These are phyloP conservation scores for Hypholoma fasciculare DNA, from an alignment of 768 basidiomycete species.

Conservation along the genomic window DNA sequence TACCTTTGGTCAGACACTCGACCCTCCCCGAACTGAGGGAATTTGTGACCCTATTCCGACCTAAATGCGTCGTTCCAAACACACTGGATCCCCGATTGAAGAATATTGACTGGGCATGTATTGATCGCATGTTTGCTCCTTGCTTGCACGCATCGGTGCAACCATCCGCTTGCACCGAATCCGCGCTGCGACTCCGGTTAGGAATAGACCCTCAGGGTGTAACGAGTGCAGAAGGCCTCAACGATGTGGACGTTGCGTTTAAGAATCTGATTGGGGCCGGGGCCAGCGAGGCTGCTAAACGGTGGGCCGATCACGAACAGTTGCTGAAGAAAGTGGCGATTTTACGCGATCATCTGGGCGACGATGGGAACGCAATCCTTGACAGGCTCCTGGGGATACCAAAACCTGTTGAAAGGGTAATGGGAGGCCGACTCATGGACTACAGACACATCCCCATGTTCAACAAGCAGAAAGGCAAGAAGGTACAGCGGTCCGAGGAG, in stretches of 20 bases:
- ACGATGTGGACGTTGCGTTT: constrained; percentile 49
- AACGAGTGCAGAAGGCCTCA: constrained; percentile 15
- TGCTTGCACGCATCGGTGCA: constrained; percentile 42
- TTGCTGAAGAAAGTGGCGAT: constrained; percentile 42
- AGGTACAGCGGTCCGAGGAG: constrained; percentile 19
- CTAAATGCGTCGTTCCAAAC: constrained; percentile 77
- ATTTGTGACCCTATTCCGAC: constrained; percentile 83
- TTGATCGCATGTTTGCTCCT: constrained; percentile 66
- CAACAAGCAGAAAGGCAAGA: constrained; percentile 18
- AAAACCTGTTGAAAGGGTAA: not conserved
- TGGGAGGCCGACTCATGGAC: constrained; percentile 1
- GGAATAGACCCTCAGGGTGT: constrained; percentile 4
- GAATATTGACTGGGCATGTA: constrained; percentile 72
- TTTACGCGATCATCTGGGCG: constrained; percentile 44
- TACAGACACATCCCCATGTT: not conserved
- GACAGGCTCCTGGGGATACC: constrained; percentile 29
- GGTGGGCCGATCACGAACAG: constrained; percentile 56
- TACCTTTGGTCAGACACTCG: constrained; percentile 86
- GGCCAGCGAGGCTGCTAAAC: constrained; percentile 41
- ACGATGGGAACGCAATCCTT: constrained; percentile 31
- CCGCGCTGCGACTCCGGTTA: constrained; percentile 4
- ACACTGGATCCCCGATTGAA: constrained; percentile 54
- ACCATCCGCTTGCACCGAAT: not conserved
- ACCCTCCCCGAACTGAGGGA: constrained; percentile 80
- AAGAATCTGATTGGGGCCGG: constrained; percentile 69